These are phyloP conservation scores for Geotrichum aggregatum DNA, from an alignment of 1,139 yeast species.

Conservation along the genomic window DNA sequence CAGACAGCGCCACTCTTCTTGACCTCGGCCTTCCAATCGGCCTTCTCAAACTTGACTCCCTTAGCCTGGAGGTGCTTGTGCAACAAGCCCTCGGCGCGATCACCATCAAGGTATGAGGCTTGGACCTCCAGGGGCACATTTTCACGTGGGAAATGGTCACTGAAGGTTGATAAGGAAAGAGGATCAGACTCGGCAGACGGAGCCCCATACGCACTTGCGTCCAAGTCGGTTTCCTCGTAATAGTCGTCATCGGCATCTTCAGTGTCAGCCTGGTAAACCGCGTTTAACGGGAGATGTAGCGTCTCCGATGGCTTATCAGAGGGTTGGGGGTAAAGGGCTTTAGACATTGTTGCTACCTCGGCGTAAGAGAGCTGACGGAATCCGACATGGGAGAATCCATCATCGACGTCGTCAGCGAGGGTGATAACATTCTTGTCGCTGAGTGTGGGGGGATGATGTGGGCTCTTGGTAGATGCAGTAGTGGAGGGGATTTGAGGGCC, in stretches of 20 bases:
- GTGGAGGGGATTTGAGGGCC: neutral
- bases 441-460: neutral
- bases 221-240: neutral
- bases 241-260: neutral
- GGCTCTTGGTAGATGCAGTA: neutral
- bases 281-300: neutral
- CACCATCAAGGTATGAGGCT: conserved; percentile 6
- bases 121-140: neutral
- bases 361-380: conserved; percentile 49
- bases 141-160: neutral
- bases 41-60: no score
- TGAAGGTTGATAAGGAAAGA: neutral
- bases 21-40: neutral
- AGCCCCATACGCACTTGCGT: neutral
- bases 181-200: neutral
- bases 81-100: conserved; percentile 1
- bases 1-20: neutral
- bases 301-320: conserved; percentile 3
- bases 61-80: neutral
- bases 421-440: conserved; percentile 12
- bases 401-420: conserved; percentile 31
- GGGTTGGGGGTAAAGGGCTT: conserved; percentile 9
- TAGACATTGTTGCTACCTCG: conserved; percentile 43
- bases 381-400: conserved; percentile 46
- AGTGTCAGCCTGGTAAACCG: conserved; percentile 2